Base-by-base conservation (phyloP, 1,284 basidiomycete genomes). In the Ganoderma lingzhi region DNA sequence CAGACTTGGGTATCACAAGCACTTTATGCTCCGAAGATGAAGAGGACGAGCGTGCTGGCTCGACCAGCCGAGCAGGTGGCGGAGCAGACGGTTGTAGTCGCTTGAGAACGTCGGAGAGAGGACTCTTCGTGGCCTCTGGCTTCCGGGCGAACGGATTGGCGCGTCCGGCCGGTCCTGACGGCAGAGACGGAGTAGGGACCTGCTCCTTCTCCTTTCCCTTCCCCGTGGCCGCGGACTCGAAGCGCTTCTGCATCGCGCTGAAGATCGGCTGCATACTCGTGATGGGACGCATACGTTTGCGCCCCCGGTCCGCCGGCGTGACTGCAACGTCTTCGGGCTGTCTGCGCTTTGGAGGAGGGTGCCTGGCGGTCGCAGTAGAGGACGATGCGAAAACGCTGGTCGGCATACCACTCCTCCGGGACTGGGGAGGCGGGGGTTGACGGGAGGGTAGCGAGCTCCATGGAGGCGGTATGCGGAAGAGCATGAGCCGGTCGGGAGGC, bases 381-480 rank as follows among this genome's bases (percentile, higher is more conserved):
- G 55, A 32, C 15, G 66, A 17, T 12, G 51, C 35, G 51, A 68
- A 67, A 14, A 60, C 64, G 62, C 70, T 70, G 6, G 44, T 28
- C 0, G 68, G 69, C 65, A 65, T 70, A 9, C 44, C 15, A 23
- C 60, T 56, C n/a, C 17, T n/a, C 9, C 62, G n/a, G 6, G 44
- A 6, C 28, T 23, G 19, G 30, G 45, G 8, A 44, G 14, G 63
- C 19, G 45, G 39, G 2, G 63, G 53, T 4, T 68, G 72, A 2
- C 65, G 61, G 1, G 64, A 41, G 17, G 74, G 74, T 14, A 79
- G 71, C 6, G 61, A 56, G 41, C 69, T 74, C 84, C 84, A 86
- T 17, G 83, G 79, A 2, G 83, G 84, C 1, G 83, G 84, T 1
- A 76, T 68, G 8, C 87, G 84, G 73, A 81, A 85, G 28, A 88